A percentile compares a stretch with the other conserved stretches of the same genome.
phyloP scores from a whole-genome alignment of 2,329 filamentous ascomycete species.

The Cladosporium sp. region DNA sequence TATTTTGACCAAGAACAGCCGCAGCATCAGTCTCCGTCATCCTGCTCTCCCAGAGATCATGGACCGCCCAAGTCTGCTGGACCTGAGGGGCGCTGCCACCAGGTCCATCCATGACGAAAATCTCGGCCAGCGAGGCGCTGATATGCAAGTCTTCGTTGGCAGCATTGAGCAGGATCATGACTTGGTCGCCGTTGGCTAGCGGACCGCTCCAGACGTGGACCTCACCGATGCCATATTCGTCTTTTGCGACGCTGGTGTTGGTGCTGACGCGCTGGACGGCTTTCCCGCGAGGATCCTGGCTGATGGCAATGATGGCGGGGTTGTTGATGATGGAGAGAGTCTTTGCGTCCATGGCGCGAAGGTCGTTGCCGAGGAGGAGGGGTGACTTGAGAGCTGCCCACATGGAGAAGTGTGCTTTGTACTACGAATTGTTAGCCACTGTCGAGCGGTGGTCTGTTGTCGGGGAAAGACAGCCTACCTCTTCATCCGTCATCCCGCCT shows the following conservation, averaged over 20 bases:
- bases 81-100: conserved; percentile 33
- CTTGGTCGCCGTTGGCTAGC: conserved; percentile 41
- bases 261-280: conserved; percentile 42
- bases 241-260: conserved; percentile 30
- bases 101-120: conserved; percentile 45
- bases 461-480: conserved; percentile 26
- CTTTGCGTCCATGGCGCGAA: conserved; percentile 35
- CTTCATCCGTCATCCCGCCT: conserved; percentile 30
- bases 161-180: conserved; percentile 48
- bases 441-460: too few species aligned
- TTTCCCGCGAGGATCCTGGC: conserved; percentile 40
- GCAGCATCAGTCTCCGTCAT: conserved; percentile 43
- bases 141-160: conserved; percentile 38
- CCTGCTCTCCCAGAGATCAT: conserved; percentile 51
- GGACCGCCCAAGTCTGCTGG: conserved; percentile 45
- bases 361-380: conserved; percentile 43
- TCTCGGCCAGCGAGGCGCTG: conserved; percentile 47
- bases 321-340: conserved; percentile 43
- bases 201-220: conserved; percentile 47
- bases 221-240: conserved; percentile 37
- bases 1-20: conserved; percentile 20
- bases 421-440: conserved; percentile 25
- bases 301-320: conserved; percentile 45
- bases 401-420: conserved; percentile 42
- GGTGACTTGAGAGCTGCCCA: conserved; percentile 46